Base-by-base conservation (phyloP, 1,284 basidiomycete species). In the Heliocybe sulcata region DNA sequence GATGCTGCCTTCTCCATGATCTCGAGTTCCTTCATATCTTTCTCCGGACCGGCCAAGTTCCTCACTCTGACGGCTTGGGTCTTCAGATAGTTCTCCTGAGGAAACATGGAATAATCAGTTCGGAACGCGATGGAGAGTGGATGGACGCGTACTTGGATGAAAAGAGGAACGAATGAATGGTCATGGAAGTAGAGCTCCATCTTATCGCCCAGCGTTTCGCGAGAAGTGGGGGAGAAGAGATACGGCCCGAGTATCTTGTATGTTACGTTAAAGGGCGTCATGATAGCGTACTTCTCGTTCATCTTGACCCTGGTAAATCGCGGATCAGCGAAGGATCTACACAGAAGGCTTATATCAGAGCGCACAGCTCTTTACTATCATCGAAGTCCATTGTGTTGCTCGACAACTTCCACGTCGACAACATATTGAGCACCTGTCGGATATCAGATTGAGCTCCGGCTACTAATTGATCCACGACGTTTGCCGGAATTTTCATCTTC, bases 131-230 rank as follows among this genome's bases (percentile, higher is more conserved):
- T 22, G 25, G 51, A 16, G n/a, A 20, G 20, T 45, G 25, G 29
- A 9, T 50, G 35, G 2, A 50, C 27, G 29, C 65, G 22, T 56
- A 92, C 92, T 77, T 95, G 92, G 52, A 98, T 91, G 73, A 99
- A 98, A 27, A 99, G 72, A 0, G 96, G 96, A 51, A 99, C 82
- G 63, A 98, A 92, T 1, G 87, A 83, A 64, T 93, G 90, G 67
- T 99, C 97, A 58, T 98, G 94, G 72, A 98, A 99, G 71, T 98
- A 99, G 58, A 92, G 72, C 60, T 98, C 95, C 73, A 97, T 91
- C 74, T 98, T 98, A 63, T 98, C 93, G 50, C 81, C 84, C 8
- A 99, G 74, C 0, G 89, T 87, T 67, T 94, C 87, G 52, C 87
- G 81, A 50, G 86, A 83, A 0, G 90, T 96, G 16, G 80, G 67